Conservation (phyloP, 1,284 basidiomycete species). For the Moniliella sp. region DNA sequence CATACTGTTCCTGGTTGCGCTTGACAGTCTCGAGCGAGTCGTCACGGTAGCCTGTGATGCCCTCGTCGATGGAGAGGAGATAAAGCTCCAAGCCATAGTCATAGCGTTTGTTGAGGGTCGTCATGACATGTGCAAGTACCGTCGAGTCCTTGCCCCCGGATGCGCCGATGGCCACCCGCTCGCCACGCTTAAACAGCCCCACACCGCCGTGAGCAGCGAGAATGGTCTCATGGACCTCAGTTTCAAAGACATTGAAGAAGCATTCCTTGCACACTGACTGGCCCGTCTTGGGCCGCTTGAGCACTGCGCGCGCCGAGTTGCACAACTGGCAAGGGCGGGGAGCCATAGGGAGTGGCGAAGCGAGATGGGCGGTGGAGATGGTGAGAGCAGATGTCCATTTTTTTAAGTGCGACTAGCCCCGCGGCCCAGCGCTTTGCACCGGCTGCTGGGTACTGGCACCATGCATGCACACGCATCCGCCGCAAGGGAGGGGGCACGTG, state of each 20-base stretch:
- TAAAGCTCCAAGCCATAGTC: slow-evolving; percentile 75
- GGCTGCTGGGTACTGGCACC: no score
- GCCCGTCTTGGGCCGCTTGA: slow-evolving; percentile 87
- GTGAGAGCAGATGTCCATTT: no score
- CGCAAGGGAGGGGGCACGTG: no score
- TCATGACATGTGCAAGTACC: slow-evolving; percentile 89
- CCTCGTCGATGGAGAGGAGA: slow-evolving; percentile 89
- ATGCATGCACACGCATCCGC: no score
- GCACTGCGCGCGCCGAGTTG: slow-evolving; percentile 53
- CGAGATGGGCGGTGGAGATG: no score
- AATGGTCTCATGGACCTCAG: slow-evolving; percentile 91
- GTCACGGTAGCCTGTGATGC: slow-evolving; percentile 90
- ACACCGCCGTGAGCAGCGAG: slow-evolving; percentile 34
- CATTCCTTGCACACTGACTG: slow-evolving; percentile 87
- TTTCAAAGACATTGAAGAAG: slow-evolving; percentile 92
- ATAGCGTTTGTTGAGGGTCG: slow-evolving; percentile 76
- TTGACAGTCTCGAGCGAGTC: slow-evolving; percentile 97
- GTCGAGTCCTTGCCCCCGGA: slow-evolving; percentile 98
- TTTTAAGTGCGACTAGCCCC: no score
- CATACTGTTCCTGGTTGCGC: slow-evolving; percentile 82
- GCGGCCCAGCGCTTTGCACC: no score
- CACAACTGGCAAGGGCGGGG: slow-evolving; percentile 55
- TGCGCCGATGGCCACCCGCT: slow-evolving; percentile 86
- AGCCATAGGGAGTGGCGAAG: no score
- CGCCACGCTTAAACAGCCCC: slow-evolving; percentile 65